These are phyloP conservation scores for Fusarium odoratissimum DNA, from an alignment of 2,329 filamentous ascomycete species.

Conservation along the genomic window DNA sequence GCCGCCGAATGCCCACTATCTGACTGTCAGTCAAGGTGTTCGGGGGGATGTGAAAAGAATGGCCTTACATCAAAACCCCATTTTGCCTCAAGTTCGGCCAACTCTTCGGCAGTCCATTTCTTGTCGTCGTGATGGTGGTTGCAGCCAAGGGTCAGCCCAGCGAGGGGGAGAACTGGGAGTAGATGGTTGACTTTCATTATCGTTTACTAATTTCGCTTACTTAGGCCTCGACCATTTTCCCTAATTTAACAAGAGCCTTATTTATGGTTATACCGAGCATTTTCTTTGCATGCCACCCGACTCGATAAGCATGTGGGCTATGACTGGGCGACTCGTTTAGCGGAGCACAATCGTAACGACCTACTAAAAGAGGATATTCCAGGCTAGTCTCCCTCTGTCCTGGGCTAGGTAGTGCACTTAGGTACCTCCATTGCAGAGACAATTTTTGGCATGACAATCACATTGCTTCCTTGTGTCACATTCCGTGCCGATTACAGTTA, in stretches of 20 bases:
- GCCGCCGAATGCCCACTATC: slow-evolving; percentile 69
- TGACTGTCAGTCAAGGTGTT: not conserved
- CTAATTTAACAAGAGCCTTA: fast-evolving
- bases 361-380: not conserved
- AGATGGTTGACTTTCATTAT: not conserved
- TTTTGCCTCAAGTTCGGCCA: slow-evolving; percentile 65
- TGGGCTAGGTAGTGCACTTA: not conserved
- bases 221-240: fast-evolving
- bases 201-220: not conserved
- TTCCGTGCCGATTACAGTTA: not conserved
- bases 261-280: fast-evolving
- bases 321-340: not conserved
- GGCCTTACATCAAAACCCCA: slow-evolving; percentile 66
- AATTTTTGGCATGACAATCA: fast-evolving
- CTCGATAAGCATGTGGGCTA: not conserved
- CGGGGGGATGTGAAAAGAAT: fast-evolving
- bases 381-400: not conserved
- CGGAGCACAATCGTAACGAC: not conserved
- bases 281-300: fast-evolving
- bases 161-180: slow-evolving; percentile 33
- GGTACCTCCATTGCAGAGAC: too few species aligned
- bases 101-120: slow-evolving; percentile 61
- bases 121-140: slow-evolving; percentile 51
- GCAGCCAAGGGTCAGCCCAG: slow-evolving; percentile 43
- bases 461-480: not conserved